Base-by-base conservation (phyloP, 441 rosid species). In the Adansonia madagascariensis region DNA sequence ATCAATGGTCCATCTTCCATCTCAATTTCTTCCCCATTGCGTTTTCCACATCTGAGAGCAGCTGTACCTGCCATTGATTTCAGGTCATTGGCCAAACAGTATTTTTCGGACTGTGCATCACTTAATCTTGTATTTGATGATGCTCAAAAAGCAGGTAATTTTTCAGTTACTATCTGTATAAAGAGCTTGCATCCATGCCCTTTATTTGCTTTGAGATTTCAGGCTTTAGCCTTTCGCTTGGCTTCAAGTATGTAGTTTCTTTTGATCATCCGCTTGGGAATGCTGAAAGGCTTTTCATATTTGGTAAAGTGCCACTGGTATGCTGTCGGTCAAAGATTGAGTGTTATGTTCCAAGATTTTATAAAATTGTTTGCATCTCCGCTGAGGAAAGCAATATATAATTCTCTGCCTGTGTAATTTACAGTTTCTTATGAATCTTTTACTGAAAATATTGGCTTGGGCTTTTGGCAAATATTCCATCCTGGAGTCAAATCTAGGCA, bases 1-100 rank as follows among this genome's bases (percentile, higher is more conserved):
- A 88, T 93, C 78, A 93, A 94, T 84, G 99, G 98, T 79, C 99
- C 95, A 74, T 89, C 95, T 78, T 89, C 99, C 84, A 94, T 97
- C 76, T 83, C 92, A 80, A 88, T 94, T 87, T 89, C 97, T 80
- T 94, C 98, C 66, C 98, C 99, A 70, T 86, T 97, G 88, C 93
- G 97, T 82, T 94, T 94, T 88, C 98, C 97, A 10, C 87, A 85
- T 77, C 89, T 81, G 77, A 97, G 81, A 84, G 83, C 90, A 67
- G 86, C 87, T 80, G 91, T 90, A 88, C 87, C 90, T 39, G 80
- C 80, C 75, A 74, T 89, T 73, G 93, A 94, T 90, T 93, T 86
- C 85, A 86, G 92, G 87, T 83, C 81, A 77, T 82, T 97, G 87
- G 99, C 98, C 84, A 88, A 91, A 86, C 97, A 94, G 79, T 97